Percentiles rank a stretch among this genome's conserved stretches.
Conservation (phyloP, 1,139 yeast genomes). For the Lodderomyces margitis region DNA sequence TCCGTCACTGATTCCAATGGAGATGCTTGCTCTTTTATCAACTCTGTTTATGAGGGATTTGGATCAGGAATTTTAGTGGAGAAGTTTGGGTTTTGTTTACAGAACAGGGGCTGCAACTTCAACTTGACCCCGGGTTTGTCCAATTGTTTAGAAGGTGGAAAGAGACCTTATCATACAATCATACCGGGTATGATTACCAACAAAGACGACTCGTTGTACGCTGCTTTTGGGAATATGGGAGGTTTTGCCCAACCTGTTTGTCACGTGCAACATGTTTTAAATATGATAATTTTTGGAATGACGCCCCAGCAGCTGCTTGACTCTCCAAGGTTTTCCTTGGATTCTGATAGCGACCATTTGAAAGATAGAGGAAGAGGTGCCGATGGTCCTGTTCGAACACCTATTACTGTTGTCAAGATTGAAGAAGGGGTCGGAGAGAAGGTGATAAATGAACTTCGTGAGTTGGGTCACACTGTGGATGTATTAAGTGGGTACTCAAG, state of each 20-base stretch:
- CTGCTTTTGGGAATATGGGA: constrained; percentile 83
- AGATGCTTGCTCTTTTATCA: constrained; percentile 80
- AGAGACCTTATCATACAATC: constrained; percentile 81
- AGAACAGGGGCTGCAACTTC: constrained; percentile 77
- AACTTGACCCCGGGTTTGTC: constrained; percentile 56
- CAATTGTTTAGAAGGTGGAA: constrained; percentile 65
- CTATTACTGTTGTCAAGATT: constrained; percentile 56
- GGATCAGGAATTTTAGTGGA: constrained; percentile 73
- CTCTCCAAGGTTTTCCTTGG: constrained; percentile 69
- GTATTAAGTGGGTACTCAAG: constrained; percentile 48
- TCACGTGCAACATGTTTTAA: constrained; percentile 74
- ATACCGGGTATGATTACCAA: constrained; percentile 72
- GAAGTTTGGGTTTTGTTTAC: constrained; percentile 68
- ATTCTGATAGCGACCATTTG: constrained; percentile 45
- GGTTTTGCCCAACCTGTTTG: constrained; percentile 89
- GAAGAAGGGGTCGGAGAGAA: constrained; percentile 60
- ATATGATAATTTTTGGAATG: constrained; percentile 60
- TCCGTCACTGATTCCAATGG: constrained; percentile 70
- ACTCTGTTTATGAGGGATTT: constrained; percentile 68
- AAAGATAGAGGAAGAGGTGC: constrained; percentile 60
- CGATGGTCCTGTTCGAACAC: constrained; percentile 64
- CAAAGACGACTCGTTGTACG: constrained; percentile 47
- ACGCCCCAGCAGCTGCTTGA: constrained; percentile 76
- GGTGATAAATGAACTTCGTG: constrained; percentile 42
- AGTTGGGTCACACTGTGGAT: constrained; percentile 58